These are phyloP conservation scores for Aspergillus kassunensis DNA, from an alignment of 495 filamentous ascomycete species.

Conservation along the genomic window DNA sequence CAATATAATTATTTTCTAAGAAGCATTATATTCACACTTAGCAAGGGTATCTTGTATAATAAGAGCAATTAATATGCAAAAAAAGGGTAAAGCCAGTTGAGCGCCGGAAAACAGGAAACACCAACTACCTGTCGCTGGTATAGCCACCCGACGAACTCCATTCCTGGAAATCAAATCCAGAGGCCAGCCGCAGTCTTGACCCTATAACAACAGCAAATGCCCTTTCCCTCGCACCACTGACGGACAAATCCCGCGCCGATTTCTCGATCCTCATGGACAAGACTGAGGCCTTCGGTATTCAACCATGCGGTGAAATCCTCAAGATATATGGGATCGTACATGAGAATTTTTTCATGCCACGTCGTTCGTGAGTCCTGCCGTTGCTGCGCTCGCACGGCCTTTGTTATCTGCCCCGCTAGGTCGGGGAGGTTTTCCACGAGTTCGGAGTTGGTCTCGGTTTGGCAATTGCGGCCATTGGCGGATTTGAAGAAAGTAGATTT, in stretches of 20 bases:
- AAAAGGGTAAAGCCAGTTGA: no score
- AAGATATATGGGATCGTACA: slow-evolving; percentile 87
- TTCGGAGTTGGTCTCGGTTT: no score
- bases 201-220: slow-evolving; percentile 61
- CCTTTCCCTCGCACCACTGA: slow-evolving; percentile 81
- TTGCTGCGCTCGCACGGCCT: slow-evolving; percentile 56
- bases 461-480: no score
- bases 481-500: no score
- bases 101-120: no score
- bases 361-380: slow-evolving; percentile 44
- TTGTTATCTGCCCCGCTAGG: slow-evolving; percentile 61
- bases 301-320: slow-evolving; percentile 86
- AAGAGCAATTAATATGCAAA: no score
- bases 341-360: slow-evolving; percentile 88
- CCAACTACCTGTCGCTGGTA: no score
- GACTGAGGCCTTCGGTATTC: slow-evolving; percentile 63
- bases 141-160: no score
- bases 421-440: slow-evolving; percentile 27
- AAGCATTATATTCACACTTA: no score
- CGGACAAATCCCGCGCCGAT: slow-evolving; percentile 58
- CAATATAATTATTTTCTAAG: no score
- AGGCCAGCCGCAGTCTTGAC: not conserved
- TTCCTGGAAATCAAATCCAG: no score
- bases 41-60: no score
- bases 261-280: slow-evolving; percentile 62